Base-by-base conservation (phyloP, 2,329 filamentous ascomycete species). In the Fusarium sp. region DNA sequence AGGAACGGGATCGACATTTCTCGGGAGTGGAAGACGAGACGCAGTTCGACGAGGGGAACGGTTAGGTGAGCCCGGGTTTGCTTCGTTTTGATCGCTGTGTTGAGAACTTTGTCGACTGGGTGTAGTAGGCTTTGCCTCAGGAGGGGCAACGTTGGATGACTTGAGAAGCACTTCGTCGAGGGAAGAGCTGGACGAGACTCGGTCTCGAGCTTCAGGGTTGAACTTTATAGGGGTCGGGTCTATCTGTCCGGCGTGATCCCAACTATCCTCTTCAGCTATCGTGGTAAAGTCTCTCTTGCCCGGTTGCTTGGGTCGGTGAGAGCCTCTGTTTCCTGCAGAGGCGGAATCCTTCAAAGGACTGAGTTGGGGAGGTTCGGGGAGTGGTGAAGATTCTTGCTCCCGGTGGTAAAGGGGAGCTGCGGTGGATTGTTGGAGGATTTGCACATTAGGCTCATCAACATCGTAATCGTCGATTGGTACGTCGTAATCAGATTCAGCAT, bases 261-360 rank as follows among this genome's bases (percentile, higher is more conserved):
- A 80, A 0, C 81, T 82, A 25, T 83, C 84, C 63, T 87, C 85
- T 67, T 87, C 84, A 3, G 82, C 62, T 29, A 84, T 84, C 2
- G 84, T 82, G 1, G 80, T 79, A 66, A 83, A 85, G 14, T 84
- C 81, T 9, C 80, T 81, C 57, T 81, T 79, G 45, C 80, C 70
- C 7, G 66, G 59, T 11, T 69, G 48, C 29, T 73, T 76, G 22
- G 69, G 67, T 22, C 69, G 70, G 13, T 79, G 65, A 49, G 77
- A 63, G 34, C 81, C 77, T 67, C 81, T 67, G 70, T 89, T 89
- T 4, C 84, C 86, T 0, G 85, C 85, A 2, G 85, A 82, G 13
- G 80, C 79, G 3, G 83, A 86, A 61, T 87, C 84, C 51, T 83
- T 83, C 1, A 90, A 79, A 2, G 88, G 87, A 49, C 82, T 85